Evolutionary conservation across 441 rosid species (phyloP).

Genomic region (Populus hybrid): DNA sequence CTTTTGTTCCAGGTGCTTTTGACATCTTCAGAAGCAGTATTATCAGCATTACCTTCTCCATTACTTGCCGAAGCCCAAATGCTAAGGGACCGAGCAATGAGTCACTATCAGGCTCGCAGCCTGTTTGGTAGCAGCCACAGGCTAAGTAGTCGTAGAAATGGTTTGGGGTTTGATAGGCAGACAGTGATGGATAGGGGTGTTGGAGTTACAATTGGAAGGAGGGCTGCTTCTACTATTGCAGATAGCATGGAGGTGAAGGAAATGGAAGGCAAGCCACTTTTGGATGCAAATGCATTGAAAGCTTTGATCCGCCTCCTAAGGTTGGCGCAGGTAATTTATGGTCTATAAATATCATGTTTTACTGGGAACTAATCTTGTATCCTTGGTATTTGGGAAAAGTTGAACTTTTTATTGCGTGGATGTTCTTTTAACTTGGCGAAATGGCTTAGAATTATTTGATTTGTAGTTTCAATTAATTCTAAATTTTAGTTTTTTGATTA

Average conservation of each 20-base stretch:
- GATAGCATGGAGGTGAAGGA: conserved; percentile 74
- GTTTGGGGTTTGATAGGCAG: conserved; percentile 89
- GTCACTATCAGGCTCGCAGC: conserved; percentile 96
- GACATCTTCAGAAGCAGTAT: conserved; percentile 94
- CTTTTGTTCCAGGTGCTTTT: conserved; percentile 68
- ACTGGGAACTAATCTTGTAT: background rate
- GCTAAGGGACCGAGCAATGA: conserved; percentile 96
- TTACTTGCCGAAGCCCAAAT: conserved; percentile 94
- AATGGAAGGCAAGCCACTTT: conserved; percentile 87
- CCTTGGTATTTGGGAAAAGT: conserved; percentile 2
- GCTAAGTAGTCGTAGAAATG: conserved; percentile 75
- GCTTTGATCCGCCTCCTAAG: conserved; percentile 80
- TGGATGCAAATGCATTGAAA: conserved; percentile 72
- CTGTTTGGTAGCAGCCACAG: conserved; percentile 86
- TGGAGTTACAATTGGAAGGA: conserved; percentile 81
- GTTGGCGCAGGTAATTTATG: conserved; percentile 69
- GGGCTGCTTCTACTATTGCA: conserved; percentile 57
- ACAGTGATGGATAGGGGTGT: conserved; percentile 94
- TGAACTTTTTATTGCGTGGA: background rate
- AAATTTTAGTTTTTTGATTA: background rate
- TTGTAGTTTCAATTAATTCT: background rate
- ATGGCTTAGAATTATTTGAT: background rate
- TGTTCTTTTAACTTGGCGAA: background rate
- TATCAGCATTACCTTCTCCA: conserved; percentile 90
- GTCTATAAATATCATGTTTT: conserved; percentile 15